Conservation (phyloP, 208 protist species). For the Acanthamoeba castellanii region DNA sequence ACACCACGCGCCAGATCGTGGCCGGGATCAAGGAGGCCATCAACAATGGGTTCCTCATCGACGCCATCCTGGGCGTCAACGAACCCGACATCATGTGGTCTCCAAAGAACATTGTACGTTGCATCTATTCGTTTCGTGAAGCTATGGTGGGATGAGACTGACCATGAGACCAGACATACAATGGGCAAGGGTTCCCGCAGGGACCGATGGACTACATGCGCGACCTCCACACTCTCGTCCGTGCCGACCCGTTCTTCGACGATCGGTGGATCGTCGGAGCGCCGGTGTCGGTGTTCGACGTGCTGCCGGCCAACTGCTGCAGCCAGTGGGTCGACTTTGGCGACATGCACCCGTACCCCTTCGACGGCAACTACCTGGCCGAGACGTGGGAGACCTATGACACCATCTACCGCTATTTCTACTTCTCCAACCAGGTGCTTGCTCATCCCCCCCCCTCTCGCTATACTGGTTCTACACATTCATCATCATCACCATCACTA, state of each 20-base stretch:
- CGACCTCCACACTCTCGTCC: not conserved
- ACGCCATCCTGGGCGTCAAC: not conserved
- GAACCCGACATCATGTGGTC: not conserved
- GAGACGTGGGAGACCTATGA: not conserved
- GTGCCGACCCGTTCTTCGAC: not conserved
- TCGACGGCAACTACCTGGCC: not conserved
- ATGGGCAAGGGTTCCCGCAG: not conserved
- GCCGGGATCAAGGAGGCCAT: not conserved
- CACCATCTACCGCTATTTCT: slow-evolving; percentile 12
- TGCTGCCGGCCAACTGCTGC: slow-evolving; percentile 34
- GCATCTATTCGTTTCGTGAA: not conserved
- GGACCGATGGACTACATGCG: not conserved
- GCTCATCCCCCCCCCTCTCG: no score
- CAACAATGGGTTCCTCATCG: not conserved
- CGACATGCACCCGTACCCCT: not conserved
- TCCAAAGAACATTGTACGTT: not conserved
- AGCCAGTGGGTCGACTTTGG: slow-evolving; percentile 4
- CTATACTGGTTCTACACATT: no score
- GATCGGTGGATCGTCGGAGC: not conserved
- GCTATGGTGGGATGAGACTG: no score
- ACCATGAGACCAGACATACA: not conserved
- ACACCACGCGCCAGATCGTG: not conserved
- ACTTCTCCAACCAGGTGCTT: slow-evolving; percentile 21
- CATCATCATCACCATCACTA: not conserved
- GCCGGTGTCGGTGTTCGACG: not conserved